These are phyloP conservation scores for Hyphopichia buzzinii DNA, from an alignment of 1,139 yeast species.

Conservation along the genomic window DNA sequence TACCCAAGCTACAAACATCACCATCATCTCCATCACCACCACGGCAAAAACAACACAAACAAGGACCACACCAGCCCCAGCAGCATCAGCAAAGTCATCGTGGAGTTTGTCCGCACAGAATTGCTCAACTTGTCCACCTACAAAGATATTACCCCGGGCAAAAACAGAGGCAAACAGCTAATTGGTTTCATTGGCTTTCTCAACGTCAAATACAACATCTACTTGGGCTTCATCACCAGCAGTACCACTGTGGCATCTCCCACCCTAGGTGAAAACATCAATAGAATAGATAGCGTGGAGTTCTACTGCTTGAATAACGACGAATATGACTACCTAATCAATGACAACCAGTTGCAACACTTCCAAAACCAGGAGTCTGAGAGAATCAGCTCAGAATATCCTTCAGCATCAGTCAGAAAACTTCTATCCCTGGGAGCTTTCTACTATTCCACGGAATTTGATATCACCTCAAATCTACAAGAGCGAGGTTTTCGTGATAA, in stretches of 20 bases:
- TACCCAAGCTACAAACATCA: slow-evolving; percentile 30
- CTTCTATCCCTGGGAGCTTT: slow-evolving; percentile 62
- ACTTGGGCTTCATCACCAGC: slow-evolving; percentile 57
- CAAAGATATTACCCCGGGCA: slow-evolving; percentile 38
- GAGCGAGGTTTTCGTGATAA: slow-evolving; percentile 41
- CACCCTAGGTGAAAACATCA: slow-evolving; percentile 50
- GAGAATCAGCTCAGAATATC: slow-evolving; percentile 45
- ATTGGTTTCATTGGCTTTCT: slow-evolving; percentile 63
- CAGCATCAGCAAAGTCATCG: slow-evolving; percentile 37
- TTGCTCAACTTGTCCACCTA: slow-evolving; percentile 38
- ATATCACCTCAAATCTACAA: slow-evolving; percentile 60
- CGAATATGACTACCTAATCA: slow-evolving; percentile 43
- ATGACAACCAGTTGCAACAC: slow-evolving; percentile 16
- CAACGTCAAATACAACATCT: slow-evolving; percentile 51
- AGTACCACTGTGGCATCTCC: slow-evolving; percentile 62
- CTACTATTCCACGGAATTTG: slow-evolving; percentile 64
- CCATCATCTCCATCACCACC: slow-evolving; percentile 27
- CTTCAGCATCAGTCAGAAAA: slow-evolving; percentile 57
- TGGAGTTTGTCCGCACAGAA: slow-evolving; percentile 46
- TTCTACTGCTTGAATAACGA: slow-evolving; percentile 62
- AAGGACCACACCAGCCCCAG: slow-evolving; percentile 10
- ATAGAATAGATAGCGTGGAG: slow-evolving; percentile 54
- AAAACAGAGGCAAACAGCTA: slow-evolving; percentile 28
- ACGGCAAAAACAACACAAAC: slow-evolving; percentile 18
- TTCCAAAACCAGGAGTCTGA: slow-evolving; percentile 22